phyloP scores from a whole-genome alignment of 106 monocot genomes.

The Platanthera zijinensis region DNA sequence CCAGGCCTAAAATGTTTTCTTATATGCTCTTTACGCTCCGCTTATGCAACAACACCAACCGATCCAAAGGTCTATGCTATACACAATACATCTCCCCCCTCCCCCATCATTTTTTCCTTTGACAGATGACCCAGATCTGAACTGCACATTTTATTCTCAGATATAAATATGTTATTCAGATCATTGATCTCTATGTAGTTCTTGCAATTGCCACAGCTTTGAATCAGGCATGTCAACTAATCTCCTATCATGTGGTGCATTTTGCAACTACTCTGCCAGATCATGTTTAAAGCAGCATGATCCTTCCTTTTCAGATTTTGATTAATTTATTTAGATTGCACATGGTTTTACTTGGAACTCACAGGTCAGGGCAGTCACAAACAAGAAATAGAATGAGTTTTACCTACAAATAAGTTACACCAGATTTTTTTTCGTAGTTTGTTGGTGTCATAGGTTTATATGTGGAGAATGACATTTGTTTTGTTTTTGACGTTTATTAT shows the following conservation, averaged over 20 bases:
- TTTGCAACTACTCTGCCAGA: too few relatives aligned
- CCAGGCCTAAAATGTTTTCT: conserved; percentile 8
- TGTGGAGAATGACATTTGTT: too few relatives aligned
- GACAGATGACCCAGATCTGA: not conserved
- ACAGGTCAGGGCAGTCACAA: too few relatives aligned
- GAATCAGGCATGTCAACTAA: conserved; percentile 52
- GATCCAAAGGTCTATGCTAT: conserved; percentile 53
- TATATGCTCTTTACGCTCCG: conserved; percentile 55
- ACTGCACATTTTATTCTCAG: not conserved
- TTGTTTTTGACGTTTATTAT: too few relatives aligned
- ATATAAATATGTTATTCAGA: conserved; percentile 29
- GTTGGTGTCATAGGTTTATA: too few relatives aligned
- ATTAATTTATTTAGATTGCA: too few relatives aligned
- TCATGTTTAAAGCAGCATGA: too few relatives aligned
- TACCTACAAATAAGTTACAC: too few relatives aligned
- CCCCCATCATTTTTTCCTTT: not conserved
- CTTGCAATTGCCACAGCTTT: conserved; percentile 56
- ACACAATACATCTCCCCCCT: not conserved
- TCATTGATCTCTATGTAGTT: conserved; percentile 81
- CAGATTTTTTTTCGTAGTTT: too few relatives aligned
- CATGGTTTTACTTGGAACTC: too few relatives aligned
- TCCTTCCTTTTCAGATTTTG: too few relatives aligned
- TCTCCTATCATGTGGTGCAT: not conserved
- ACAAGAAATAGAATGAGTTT: too few relatives aligned
- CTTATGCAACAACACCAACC: conserved; percentile 74